These are phyloP conservation scores for Coniochaeta ligniaria DNA, from an alignment of 2,329 filamentous ascomycete species.

Conservation along the genomic window DNA sequence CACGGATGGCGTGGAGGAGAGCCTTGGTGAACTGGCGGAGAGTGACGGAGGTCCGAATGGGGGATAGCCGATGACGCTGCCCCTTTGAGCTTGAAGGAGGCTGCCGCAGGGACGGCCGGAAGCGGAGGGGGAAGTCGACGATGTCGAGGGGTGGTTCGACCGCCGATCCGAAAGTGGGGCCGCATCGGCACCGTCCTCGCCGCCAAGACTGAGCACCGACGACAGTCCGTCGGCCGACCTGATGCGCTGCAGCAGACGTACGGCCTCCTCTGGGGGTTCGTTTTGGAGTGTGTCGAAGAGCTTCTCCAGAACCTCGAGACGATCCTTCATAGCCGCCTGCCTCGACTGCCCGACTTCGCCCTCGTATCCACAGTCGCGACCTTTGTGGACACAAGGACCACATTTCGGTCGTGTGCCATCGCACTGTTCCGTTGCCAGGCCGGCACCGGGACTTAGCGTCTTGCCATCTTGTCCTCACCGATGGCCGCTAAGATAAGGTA, in stretches of 20 bases:
- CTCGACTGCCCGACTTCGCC: conserved; percentile 22
- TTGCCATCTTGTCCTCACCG: not conserved
- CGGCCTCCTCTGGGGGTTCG: conserved; percentile 15
- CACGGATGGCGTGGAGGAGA: not conserved
- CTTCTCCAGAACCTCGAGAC: conserved; percentile 19
- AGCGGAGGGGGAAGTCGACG: not conserved
- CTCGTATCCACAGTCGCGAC: conserved; percentile 21
- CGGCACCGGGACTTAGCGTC: not conserved
- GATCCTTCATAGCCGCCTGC: conserved; percentile 19
- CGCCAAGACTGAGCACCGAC: not conserved
- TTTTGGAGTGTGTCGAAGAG: conserved; percentile 17
- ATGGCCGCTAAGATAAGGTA: not conserved
- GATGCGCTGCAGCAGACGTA: conserved; percentile 15
- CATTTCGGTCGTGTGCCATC: conserved; percentile 23
- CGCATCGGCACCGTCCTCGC: not conserved
- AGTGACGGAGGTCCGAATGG: not conserved
- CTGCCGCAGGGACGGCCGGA: not conserved
- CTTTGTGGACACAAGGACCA: conserved; percentile 17
- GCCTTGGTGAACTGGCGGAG: not conserved
- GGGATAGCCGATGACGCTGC: too few relatives aligned
- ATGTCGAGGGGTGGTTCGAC: not conserved
- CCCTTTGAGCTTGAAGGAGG: not conserved
- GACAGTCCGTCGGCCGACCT: conserved; percentile 10
- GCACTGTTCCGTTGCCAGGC: conserved; percentile 14
- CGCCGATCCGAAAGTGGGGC: not conserved